A percentile compares a stretch with the other conserved stretches of the same genome.
These are phyloP conservation scores for Collariella sp. DNA, from an alignment of 495 filamentous ascomycete species.

Conservation along the genomic window DNA sequence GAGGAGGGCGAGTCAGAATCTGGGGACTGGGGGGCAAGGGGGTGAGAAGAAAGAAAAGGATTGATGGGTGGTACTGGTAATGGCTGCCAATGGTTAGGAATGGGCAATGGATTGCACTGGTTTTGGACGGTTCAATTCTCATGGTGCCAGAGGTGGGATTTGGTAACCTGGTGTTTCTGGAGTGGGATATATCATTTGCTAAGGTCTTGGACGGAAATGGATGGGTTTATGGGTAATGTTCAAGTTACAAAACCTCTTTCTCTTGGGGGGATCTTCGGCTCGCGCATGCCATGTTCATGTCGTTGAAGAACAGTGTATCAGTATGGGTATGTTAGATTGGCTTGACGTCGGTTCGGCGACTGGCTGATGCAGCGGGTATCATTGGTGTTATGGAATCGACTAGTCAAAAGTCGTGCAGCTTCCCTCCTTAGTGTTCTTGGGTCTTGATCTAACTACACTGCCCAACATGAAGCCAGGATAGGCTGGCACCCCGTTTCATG, in stretches of 20 bases:
- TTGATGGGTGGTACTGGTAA: not conserved
- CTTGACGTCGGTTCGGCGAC: too few relatives aligned
- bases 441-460: too few relatives aligned
- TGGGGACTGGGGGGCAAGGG: not conserved
- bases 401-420: too few relatives aligned
- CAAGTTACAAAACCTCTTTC: not conserved
- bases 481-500: too few relatives aligned
- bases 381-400: too few relatives aligned
- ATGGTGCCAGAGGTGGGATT: not conserved
- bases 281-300: too few relatives aligned
- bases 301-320: too few relatives aligned
- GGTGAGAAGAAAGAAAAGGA: not conserved
- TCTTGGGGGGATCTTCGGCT: not conserved
- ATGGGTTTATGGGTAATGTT: not conserved
- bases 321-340: too few relatives aligned
- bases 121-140: not conserved
- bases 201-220: not conserved
- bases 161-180: not conserved
- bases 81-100: not conserved
- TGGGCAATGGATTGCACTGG: not conserved
- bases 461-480: too few relatives aligned
- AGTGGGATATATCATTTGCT: not conserved
- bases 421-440: too few relatives aligned
- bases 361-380: too few relatives aligned
- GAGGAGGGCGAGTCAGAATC: constrained; percentile 22